Percentiles rank a stretch among this genome's conserved stretches.
Conservation (phyloP, 305 asterid species). For the Stenogyne calaminthoides region DNA sequence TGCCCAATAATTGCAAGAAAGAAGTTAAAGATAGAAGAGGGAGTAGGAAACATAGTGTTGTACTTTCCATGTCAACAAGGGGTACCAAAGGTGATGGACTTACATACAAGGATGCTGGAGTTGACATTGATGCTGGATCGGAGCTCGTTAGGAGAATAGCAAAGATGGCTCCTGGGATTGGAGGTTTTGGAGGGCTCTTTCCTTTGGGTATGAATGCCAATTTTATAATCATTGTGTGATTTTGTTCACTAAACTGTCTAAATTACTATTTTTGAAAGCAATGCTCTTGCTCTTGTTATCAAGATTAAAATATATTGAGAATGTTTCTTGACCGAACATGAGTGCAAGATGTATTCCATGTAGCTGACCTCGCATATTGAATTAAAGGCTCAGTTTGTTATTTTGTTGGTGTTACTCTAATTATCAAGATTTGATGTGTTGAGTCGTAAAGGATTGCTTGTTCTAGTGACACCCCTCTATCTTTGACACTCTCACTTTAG, state of each 20-base stretch:
- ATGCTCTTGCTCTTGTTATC: not conserved
- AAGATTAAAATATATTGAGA: not conserved
- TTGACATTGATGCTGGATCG: constrained; percentile 94
- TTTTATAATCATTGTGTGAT: not conserved
- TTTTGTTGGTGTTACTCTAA: not conserved
- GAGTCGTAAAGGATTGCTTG: not conserved
- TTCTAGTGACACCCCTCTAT: not conserved
- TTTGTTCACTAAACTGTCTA: not conserved
- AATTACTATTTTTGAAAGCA: not conserved
- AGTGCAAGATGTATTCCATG: not conserved
- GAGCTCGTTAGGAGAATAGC: constrained; percentile 92
- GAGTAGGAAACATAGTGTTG: constrained; percentile 27
- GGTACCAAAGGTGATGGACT: constrained; percentile 43
- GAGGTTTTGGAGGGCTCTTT: constrained; percentile 95
- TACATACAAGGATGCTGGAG: constrained; percentile 94
- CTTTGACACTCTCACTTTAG: not conserved
- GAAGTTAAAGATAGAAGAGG: constrained; percentile 26
- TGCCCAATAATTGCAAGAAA: constrained; percentile 28
- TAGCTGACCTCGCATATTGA: not conserved
- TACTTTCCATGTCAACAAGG: constrained; percentile 38
- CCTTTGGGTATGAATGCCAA: constrained; percentile 65
- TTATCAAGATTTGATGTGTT: not conserved
- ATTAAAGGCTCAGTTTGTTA: not conserved
- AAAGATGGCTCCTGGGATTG: constrained; percentile 96
- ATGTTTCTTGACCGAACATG: not conserved